A percentile compares a stretch with the other conserved stretches of the same genome.
Conservation (phyloP, 2,329 filamentous ascomycete genomes). For the Elsinoe arachidis region DNA sequence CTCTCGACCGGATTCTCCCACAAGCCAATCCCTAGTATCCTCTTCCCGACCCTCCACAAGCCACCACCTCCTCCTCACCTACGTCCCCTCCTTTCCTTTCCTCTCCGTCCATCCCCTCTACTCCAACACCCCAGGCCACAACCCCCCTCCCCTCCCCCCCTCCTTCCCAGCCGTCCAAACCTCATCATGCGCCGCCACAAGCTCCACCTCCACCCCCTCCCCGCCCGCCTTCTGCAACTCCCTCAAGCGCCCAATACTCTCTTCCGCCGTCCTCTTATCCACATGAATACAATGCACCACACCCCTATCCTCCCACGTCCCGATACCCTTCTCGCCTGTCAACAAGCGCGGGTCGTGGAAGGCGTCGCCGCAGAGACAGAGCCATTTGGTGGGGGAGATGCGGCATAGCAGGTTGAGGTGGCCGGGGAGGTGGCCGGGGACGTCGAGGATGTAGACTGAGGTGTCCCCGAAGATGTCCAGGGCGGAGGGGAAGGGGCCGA, state of each 20-base stretch:
- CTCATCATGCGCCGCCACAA: slow-evolving; percentile 43
- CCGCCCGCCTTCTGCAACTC: slow-evolving; percentile 25
- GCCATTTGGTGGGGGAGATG: slow-evolving; percentile 32
- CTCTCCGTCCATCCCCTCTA: not conserved
- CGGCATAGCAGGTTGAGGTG: slow-evolving; percentile 44
- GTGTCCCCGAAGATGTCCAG: slow-evolving; percentile 43
- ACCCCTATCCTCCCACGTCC: slow-evolving; percentile 39
- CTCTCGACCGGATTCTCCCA: not conserved
- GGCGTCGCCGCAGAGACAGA: slow-evolving; percentile 46
- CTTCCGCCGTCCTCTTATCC: slow-evolving; percentile 37
- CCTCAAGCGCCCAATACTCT: slow-evolving; percentile 35
- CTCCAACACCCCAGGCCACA: not conserved
- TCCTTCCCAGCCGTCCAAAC: slow-evolving; percentile 34
- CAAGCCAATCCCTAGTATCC: not conserved
- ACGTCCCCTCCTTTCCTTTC: not conserved
- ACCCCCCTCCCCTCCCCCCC: not conserved
- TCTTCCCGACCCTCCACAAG: not conserved
- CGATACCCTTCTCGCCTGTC: slow-evolving; percentile 44
- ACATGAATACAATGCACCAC: slow-evolving; percentile 45
- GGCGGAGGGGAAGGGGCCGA: slow-evolving; percentile 37
- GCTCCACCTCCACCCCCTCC: slow-evolving; percentile 37
- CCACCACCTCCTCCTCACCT: not conserved
- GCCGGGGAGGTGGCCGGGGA: slow-evolving; percentile 44
- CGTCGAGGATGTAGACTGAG: slow-evolving; percentile 40
- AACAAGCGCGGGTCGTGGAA: slow-evolving; percentile 47